A percentile compares a stretch with the other conserved stretches of the same genome.
Conservation (phyloP, 2,329 filamentous ascomycete species). For the Xylaria sp. region DNA sequence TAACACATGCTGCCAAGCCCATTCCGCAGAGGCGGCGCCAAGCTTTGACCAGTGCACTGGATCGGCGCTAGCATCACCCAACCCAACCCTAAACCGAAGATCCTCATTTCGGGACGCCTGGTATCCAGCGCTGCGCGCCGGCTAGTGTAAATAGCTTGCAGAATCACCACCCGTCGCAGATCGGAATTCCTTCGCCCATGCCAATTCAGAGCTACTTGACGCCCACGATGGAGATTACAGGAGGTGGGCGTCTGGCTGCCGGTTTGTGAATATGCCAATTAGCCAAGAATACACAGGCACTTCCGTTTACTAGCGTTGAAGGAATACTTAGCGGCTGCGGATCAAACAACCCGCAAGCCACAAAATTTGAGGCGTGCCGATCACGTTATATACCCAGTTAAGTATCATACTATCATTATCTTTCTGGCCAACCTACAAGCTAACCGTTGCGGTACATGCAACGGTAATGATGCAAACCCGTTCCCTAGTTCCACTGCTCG, state of each 20-base stretch:
- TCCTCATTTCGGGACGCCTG: slow-evolving; percentile 27
- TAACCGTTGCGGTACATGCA: slow-evolving; percentile 5
- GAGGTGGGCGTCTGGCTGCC: neutral
- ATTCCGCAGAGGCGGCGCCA: neutral
- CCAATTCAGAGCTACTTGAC: neutral
- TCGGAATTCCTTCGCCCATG: slow-evolving; percentile 4
- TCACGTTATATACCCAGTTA: too few relatives aligned
- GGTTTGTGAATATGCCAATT: too few relatives aligned
- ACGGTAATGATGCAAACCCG: neutral
- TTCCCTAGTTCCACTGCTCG: neutral
- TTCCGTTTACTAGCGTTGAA: neutral
- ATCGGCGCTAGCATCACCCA: slow-evolving; percentile 34
- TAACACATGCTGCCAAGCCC: slow-evolving; percentile 11
- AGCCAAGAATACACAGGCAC: too few relatives aligned
- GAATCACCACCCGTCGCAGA: neutral
- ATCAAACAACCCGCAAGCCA: neutral
- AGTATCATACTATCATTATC: neutral
- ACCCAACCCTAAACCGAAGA: slow-evolving; percentile 15
- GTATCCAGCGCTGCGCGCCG: neutral
- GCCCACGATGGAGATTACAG: neutral
- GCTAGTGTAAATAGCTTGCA: slow-evolving; percentile 1
- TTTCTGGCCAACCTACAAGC: slow-evolving; percentile 1
- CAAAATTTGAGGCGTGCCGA: neutral
- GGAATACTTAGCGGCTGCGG: neutral
- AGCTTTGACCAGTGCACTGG: slow-evolving; percentile 13